A percentile compares a stretch with the other conserved stretches of the same genome.
phyloP scores from a whole-genome alignment of 306 rosid species.

The Urtica urens region DNA sequence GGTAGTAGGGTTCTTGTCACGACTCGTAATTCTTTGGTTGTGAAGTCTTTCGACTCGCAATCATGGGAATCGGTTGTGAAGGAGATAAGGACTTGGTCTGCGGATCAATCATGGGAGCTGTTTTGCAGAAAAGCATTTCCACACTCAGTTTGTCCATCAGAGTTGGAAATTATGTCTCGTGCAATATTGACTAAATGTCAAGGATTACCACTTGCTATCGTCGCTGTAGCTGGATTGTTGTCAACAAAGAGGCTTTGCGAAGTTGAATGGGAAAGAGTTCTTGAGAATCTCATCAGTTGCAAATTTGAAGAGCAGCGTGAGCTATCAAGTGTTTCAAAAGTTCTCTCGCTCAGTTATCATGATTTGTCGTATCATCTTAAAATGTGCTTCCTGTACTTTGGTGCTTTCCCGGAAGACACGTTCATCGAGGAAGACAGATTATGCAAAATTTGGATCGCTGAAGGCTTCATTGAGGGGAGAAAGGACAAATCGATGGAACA shows the following conservation, averaged over 20 bases:
- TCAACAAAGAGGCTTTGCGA: neutral
- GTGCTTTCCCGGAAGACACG: slow-evolving; percentile 11
- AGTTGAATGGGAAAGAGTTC: slow-evolving; percentile 12
- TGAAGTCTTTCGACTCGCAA: too few relatives aligned
- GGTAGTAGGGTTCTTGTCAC: slow-evolving; percentile 15
- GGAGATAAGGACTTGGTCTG: too few relatives aligned
- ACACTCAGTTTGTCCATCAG: neutral
- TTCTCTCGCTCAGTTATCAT: slow-evolving; percentile 8
- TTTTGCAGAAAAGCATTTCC: neutral
- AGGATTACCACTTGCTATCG: neutral
- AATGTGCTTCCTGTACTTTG: slow-evolving; percentile 12
- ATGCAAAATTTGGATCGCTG: slow-evolving; percentile 3
- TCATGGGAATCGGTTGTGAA: too few relatives aligned
- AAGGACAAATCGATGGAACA: neutral
- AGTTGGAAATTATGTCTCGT: neutral
- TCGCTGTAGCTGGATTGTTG: neutral
- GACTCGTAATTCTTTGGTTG: neutral
- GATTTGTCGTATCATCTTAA: slow-evolving; percentile 13
- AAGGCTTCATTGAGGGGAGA: neutral
- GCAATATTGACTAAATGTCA: neutral
- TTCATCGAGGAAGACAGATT: neutral
- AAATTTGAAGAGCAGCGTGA: neutral
- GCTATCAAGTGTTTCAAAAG: neutral
- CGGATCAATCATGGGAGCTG: too few relatives aligned
- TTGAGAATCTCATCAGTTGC: neutral